These are phyloP conservation scores for Chytriomyces sp. DNA, from an alignment of 192 early-diverging fungal genomes.

Conservation along the genomic window DNA sequence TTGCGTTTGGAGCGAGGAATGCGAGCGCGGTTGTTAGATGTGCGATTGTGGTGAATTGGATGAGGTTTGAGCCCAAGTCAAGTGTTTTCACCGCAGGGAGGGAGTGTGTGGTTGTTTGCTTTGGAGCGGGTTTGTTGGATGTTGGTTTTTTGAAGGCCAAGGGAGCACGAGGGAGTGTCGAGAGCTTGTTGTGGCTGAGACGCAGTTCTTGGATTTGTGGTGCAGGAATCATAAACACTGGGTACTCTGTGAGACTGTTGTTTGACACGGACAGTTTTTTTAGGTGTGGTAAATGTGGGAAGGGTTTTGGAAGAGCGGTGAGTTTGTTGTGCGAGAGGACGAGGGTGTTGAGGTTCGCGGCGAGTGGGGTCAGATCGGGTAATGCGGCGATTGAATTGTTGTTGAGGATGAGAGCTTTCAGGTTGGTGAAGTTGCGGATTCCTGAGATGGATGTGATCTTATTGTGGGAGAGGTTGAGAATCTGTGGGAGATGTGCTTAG, in stretches of 20 bases:
- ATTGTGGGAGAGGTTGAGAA: slow-evolving; percentile 76
- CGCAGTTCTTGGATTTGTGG: slow-evolving; percentile 72
- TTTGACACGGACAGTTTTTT: slow-evolving; percentile 80
- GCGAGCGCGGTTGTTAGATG: slow-evolving; percentile 52
- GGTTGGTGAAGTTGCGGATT: slow-evolving; percentile 58
- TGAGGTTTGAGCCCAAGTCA: slow-evolving; percentile 15
- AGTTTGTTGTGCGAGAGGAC: slow-evolving; percentile 84
- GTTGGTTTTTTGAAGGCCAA: slow-evolving; percentile 56
- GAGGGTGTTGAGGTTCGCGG: slow-evolving; percentile 28
- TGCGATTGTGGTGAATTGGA: background rate
- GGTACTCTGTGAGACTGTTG: slow-evolving; percentile 70
- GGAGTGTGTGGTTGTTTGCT: slow-evolving; percentile 35
- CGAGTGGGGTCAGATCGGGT: slow-evolving; percentile 17
- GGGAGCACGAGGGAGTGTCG: slow-evolving; percentile 21
- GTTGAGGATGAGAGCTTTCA: slow-evolving; percentile 82
- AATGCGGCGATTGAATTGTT: slow-evolving; percentile 61
- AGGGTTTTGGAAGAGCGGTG: slow-evolving; percentile 52
- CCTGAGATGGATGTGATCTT: slow-evolving; percentile 62
- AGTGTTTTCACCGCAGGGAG: slow-evolving; percentile 36
- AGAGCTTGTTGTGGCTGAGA: slow-evolving; percentile 77
- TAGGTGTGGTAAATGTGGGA: slow-evolving; percentile 57
- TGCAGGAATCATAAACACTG: slow-evolving; percentile 57
- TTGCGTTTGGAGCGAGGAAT: slow-evolving; percentile 55
- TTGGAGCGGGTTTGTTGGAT: slow-evolving; percentile 32
- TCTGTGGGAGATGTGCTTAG: slow-evolving; percentile 10